Percentiles rank a stretch among this genome's conserved stretches.
Evolutionary conservation across 192 early-diverging fungal species (phyloP).

Genomic region (Chytriomyces confervae): DNA sequence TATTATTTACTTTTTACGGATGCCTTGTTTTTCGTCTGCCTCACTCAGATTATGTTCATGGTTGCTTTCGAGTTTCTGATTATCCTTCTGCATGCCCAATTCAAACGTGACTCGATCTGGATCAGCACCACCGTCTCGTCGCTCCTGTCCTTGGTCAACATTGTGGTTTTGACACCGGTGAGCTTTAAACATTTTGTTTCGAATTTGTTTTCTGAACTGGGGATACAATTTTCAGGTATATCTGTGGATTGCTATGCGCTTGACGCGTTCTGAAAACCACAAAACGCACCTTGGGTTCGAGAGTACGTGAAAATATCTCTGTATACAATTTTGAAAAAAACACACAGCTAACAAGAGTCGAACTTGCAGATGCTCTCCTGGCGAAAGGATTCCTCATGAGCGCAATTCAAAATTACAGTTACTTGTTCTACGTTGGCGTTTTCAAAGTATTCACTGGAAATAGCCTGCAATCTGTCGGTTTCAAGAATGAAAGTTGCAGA

Average conservation of each 20-base stretch:
- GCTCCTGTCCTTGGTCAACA: conserved; percentile 57
- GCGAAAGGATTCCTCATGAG: conserved; percentile 64
- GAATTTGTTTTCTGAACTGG: neutral
- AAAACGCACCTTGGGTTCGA: conserved; percentile 37
- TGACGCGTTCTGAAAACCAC: conserved; percentile 44
- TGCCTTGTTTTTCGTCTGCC: conserved; percentile 22
- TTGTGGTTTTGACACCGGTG: conserved; percentile 61
- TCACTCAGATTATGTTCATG: conserved; percentile 38
- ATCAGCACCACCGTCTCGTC: conserved; percentile 43
- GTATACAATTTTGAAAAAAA: neutral
- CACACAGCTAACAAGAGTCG: neutral
- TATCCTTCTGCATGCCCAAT: conserved; percentile 26
- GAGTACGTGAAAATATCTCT: conserved; percentile 11
- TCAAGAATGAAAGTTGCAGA: conserved; percentile 20
- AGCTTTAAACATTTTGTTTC: conserved; percentile 33
- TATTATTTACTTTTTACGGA: neutral
- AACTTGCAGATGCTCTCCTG: conserved; percentile 46
- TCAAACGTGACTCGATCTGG: neutral
- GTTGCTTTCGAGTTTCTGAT: conserved; percentile 38
- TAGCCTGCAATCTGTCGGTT: conserved; percentile 5
- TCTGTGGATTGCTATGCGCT: conserved; percentile 10
- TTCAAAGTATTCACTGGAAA: conserved; percentile 50
- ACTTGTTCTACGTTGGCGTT: conserved; percentile 64
- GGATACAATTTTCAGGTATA: neutral
- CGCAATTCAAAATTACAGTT: conserved; percentile 69